Conservation (phyloP, 2,329 filamentous ascomycete genomes). For the Pseudogymnoascus pannorum region DNA sequence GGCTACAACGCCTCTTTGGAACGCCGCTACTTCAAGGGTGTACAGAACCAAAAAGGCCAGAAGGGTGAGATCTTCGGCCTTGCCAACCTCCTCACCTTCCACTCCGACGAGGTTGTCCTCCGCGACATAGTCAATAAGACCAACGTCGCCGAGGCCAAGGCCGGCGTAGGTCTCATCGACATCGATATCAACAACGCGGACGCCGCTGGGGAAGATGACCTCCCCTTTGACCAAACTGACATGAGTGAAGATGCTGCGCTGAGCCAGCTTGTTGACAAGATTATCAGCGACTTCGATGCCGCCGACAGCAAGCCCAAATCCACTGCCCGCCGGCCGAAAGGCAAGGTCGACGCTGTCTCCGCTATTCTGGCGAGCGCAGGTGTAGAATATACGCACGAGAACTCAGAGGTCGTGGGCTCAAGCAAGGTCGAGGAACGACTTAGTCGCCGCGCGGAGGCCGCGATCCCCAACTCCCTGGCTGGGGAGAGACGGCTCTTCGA, state of each 20-base stretch:
- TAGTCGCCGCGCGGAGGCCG: constrained; percentile 57
- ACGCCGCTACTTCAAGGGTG: constrained; percentile 88
- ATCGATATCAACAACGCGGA: constrained; percentile 51
- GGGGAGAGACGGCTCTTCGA: constrained; percentile 24
- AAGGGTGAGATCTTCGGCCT: constrained; percentile 95
- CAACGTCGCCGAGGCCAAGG: constrained; percentile 87
- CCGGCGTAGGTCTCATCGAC: constrained; percentile 72
- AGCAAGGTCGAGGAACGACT: constrained; percentile 87
- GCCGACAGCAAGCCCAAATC: constrained; percentile 34
- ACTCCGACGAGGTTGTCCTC: constrained; percentile 70
- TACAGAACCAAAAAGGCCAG: constrained; percentile 73
- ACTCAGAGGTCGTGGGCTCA: constrained; percentile 87
- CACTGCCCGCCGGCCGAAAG: constrained; percentile 18
- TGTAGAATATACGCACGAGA: constrained; percentile 93
- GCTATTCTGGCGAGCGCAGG: constrained; percentile 84
- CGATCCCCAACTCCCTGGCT: constrained; percentile 7
- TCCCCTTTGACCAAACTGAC: constrained; percentile 36
- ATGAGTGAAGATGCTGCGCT: constrained; percentile 57
- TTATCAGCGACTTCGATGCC: constrained; percentile 42
- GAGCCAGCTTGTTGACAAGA: constrained; percentile 61
- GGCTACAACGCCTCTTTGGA: constrained; percentile 90
- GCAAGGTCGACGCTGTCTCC: constrained; percentile 66
- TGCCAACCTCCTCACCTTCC: constrained; percentile 76
- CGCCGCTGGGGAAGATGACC: constrained; percentile 38
- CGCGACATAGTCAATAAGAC: constrained; percentile 98